Evolutionary conservation across 139 green algal species (phyloP).

Genomic region (Chlamydomonas asymmetrica): DNA sequence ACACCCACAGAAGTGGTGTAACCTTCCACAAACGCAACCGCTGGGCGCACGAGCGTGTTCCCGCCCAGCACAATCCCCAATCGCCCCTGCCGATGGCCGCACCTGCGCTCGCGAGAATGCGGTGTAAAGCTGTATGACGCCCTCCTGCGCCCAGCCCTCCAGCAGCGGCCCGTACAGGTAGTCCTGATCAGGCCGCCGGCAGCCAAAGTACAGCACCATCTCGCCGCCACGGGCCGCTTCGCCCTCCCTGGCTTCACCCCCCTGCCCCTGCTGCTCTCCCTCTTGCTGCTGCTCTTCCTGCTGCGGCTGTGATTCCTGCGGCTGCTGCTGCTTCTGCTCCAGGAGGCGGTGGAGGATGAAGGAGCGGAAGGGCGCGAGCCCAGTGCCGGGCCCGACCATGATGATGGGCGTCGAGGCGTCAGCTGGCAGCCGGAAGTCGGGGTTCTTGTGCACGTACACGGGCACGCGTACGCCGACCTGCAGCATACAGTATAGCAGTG

Average conservation of each 20-base stretch:
- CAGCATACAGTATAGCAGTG: neutral
- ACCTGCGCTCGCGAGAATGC: slow-evolving; percentile 84
- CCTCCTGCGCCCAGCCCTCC: slow-evolving; percentile 62
- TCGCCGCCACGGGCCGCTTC: slow-evolving; percentile 16
- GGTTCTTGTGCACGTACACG: slow-evolving; percentile 82
- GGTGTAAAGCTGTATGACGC: slow-evolving; percentile 67
- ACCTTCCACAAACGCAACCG: no score
- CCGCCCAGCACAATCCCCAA: neutral
- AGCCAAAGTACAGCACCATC: slow-evolving; percentile 88
- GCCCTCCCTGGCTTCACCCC: no score
- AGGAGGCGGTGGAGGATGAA: slow-evolving; percentile 80
- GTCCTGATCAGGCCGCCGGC: slow-evolving; percentile 78
- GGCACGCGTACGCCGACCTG: slow-evolving; percentile 50
- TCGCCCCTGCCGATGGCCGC: neutral
- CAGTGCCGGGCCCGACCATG: slow-evolving; percentile 92
- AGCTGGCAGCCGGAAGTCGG: slow-evolving; percentile 82
- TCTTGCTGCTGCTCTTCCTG: neutral
- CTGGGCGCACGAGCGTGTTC: no score
- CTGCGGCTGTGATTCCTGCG: neutral
- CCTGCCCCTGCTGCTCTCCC: neutral
- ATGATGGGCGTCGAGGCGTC: slow-evolving; percentile 73
- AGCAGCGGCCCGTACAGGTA: slow-evolving; percentile 81
- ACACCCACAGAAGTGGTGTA: no score
- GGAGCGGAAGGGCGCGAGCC: slow-evolving; percentile 85
- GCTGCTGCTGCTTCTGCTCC: slow-evolving; percentile 16